A percentile compares a stretch with the other conserved stretches of the same genome.
Conservation (phyloP, 305 asterid species). For the Fraxinus xanthoxyloides region DNA sequence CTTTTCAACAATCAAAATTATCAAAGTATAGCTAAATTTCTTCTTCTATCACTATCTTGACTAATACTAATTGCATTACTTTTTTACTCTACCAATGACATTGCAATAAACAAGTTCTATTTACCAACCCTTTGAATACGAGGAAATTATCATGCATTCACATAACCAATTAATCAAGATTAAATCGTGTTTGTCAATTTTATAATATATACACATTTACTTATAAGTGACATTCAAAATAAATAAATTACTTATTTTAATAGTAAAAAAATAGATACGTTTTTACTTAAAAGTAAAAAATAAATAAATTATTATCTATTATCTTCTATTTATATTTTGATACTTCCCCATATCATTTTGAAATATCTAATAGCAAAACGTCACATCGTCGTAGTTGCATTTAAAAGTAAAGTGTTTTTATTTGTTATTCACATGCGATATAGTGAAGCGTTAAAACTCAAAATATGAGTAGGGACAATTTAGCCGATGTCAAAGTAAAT, state of each 20-base stretch:
- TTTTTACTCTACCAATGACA: not conserved
- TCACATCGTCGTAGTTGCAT: too few relatives aligned
- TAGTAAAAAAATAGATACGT: too few relatives aligned
- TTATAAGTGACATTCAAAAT: too few relatives aligned
- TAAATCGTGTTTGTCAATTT: not conserved
- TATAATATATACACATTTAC: too few relatives aligned
- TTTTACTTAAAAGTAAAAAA: too few relatives aligned
- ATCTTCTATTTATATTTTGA: too few relatives aligned
- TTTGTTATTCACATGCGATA: not conserved
- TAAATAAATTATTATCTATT: not conserved
- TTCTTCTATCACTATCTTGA: too few relatives aligned
- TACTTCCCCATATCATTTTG: not conserved
- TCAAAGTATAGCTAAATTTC: too few relatives aligned
- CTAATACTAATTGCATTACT: not conserved
- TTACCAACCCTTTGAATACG: not conserved
- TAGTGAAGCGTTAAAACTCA: not conserved
- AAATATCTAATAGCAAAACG: not conserved
- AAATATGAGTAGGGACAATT: not conserved
- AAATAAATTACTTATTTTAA: too few relatives aligned
- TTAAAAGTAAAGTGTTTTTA: too few relatives aligned
- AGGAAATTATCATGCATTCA: not conserved
- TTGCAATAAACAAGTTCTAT: not conserved
- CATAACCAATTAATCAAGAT: not conserved
- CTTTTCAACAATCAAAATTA: too few relatives aligned
- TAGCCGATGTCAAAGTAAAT: not conserved